Conservation (phyloP, 345 rosid genomes). For the Geranium brycei region DNA sequence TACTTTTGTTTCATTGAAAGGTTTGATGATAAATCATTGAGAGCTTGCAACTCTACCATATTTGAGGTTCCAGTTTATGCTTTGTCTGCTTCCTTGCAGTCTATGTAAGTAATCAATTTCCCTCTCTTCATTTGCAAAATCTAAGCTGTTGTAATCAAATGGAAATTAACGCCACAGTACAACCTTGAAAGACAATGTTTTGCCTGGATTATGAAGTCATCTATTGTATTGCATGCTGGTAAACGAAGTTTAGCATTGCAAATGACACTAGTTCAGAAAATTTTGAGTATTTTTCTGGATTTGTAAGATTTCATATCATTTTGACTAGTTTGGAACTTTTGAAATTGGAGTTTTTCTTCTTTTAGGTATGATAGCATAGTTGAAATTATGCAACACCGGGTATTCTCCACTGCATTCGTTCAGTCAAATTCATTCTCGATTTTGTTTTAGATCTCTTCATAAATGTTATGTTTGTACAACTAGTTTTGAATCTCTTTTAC, state of each 20-base stretch:
- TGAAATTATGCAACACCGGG: too few species aligned
- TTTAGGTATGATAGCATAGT: background rate
- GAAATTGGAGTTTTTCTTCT: too few species aligned
- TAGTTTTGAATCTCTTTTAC: background rate
- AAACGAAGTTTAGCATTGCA: too few species aligned
- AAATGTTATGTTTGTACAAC: background rate
- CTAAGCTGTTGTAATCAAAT: background rate
- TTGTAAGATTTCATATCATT: background rate
- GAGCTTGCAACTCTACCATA: constrained; percentile 21
- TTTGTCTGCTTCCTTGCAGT: constrained; percentile 58
- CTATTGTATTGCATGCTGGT: background rate
- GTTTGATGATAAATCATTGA: constrained; percentile 22
- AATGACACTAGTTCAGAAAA: background rate
- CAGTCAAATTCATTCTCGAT: background rate
- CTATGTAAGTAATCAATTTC: constrained; percentile 40
- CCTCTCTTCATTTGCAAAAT: background rate
- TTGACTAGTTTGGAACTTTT: background rate
- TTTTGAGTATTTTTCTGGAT: background rate
- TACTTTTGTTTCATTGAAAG: constrained; percentile 40
- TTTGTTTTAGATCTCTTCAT: background rate
- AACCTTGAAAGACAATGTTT: too few species aligned
- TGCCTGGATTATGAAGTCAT: background rate
- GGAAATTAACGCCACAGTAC: background rate
- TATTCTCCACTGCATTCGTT: background rate
- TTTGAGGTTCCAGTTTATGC: constrained; percentile 46